phyloP scores from a whole-genome alignment of 345 rosid genomes.

The Cardamine chenopodiifolia region DNA sequence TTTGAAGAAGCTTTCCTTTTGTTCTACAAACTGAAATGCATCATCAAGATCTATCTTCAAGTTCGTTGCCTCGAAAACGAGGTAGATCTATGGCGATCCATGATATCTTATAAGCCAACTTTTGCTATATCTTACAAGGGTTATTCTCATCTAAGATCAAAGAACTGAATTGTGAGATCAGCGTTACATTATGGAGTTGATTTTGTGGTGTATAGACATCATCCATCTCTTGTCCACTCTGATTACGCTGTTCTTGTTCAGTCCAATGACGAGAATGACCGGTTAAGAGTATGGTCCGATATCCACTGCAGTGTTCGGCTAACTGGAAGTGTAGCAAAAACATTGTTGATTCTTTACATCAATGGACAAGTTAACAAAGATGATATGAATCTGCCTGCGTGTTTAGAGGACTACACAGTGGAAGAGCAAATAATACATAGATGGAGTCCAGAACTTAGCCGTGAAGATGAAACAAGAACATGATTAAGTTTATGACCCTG shows the following conservation, averaged over 20 bases:
- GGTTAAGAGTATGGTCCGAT: conserved; percentile 19
- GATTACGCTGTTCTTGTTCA: background rate
- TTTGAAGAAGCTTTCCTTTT: conserved; percentile 79
- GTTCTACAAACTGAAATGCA: conserved; percentile 55
- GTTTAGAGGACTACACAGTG: conserved; percentile 50
- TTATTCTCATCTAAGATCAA: conserved; percentile 60
- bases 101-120: conserved; percentile 40
- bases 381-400: conserved; percentile 33
- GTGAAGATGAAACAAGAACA: conserved; percentile 47
- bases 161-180: conserved; percentile 68
- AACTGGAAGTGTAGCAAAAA: conserved; percentile 68
- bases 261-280: background rate
- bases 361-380: conserved; percentile 24
- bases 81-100: conserved; percentile 51
- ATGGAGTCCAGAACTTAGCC: conserved; percentile 65
- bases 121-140: conserved; percentile 65
- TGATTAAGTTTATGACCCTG: background rate
- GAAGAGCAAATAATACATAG: conserved; percentile 57
- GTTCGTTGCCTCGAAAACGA: conserved; percentile 29
- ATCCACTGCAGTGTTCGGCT: conserved; percentile 48
- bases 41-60: conserved; percentile 51
- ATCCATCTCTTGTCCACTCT: conserved; percentile 29
- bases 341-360: conserved; percentile 52
- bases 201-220: conserved; percentile 53
- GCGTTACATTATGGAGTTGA: conserved; percentile 75